Base-by-base conservation (phyloP, 2,329 filamentous ascomycete species). In the Colletotrichum filicis region DNA sequence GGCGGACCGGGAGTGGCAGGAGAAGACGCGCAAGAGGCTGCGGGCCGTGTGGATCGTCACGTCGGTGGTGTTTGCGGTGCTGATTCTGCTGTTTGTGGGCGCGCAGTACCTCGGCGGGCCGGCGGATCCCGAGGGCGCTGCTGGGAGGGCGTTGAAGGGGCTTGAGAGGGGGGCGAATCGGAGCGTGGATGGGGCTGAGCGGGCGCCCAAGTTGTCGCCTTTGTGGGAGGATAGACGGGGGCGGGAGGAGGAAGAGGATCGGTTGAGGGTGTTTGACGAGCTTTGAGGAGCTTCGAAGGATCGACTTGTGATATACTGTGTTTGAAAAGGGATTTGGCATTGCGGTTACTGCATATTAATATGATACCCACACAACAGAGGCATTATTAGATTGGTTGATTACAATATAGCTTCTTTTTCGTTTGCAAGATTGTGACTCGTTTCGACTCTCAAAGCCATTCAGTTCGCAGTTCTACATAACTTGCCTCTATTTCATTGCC, bases 1-100 rank as follows among this genome's bases (percentile, higher is more conserved):
- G 68, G 87, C 89, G 1, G 93, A 95, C 80, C 86, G 84, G 60
- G 89, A 91, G 77, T 92, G 92, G 87, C 90, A 93, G 81, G 91
- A 93, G 77, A 90, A 86, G 77, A 93, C 91, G n/a, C 85, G 90
- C 74, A 86, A 84, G 79, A 87, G 91, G 62, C 83, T 94, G 74
- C 90, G 88, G 75, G 86, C 89, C 24, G 83, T 93, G 59, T 94
- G 92, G 91, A 86, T 90, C 52, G 85, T 91, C 74, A 88, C 88
- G 73, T 88, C 84, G 26, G 79, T 85, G 9, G 72, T 87, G 42
- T 79, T 84, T 5, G 84, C 92, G 46, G 76, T 89, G 2, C 72
- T 90, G 22, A 73, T 88, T 3, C 80, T 89, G 8, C 76, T 89
- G 28, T 80, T 86, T 42, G 74, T 83, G 7, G 79, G 81, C 6